Evolutionary conservation across 2,329 filamentous ascomycete species (phyloP).

Genomic region (Fusarium pininemorale): DNA sequence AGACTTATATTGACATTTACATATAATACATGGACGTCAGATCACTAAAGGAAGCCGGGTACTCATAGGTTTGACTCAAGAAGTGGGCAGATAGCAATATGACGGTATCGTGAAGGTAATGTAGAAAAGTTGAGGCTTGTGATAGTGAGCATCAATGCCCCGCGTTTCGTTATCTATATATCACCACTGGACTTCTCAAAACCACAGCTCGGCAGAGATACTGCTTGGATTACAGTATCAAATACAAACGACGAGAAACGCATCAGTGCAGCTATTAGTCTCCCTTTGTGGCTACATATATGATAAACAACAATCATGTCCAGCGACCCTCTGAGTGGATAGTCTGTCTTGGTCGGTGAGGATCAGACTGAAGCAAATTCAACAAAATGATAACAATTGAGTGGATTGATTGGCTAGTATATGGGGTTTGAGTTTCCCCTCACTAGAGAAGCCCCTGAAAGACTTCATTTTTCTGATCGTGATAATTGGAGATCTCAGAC

Average conservation of each 20-base stretch:
- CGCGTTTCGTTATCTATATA: neutral
- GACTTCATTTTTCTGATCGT: neutral
- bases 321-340: neutral
- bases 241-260: neutral
- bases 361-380: neutral
- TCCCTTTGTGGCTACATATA: neutral
- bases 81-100: neutral
- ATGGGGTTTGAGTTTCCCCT: neutral
- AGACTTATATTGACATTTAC: neutral
- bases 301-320: neutral
- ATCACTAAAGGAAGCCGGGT: neutral
- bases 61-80: neutral
- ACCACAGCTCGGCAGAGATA: neutral
- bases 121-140: neutral
- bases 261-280: neutral
- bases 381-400: neutral
- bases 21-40: accelerated
- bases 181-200: neutral
- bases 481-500: neutral
- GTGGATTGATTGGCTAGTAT: slow-evolving; percentile 13
- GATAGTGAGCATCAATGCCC: neutral
- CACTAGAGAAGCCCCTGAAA: slow-evolving; percentile 6
- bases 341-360: neutral
- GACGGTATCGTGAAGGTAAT: neutral
- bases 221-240: neutral